Base-by-base conservation (phyloP, 2,329 filamentous ascomycete genomes). In the Calonectria naviculata region DNA sequence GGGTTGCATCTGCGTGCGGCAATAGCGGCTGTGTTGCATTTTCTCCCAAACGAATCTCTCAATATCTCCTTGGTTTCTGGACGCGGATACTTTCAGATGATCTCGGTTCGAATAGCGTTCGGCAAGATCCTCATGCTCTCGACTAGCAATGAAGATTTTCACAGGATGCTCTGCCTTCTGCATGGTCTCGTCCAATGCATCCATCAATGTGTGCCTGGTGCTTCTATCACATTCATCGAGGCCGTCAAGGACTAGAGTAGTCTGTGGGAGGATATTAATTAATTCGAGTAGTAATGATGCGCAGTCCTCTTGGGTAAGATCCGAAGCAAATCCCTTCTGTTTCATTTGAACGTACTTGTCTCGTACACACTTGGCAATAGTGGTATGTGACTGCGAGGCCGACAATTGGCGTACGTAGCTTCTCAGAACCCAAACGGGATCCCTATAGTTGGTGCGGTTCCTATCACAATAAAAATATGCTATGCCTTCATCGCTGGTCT, bases 381-480 rank as follows among this genome's bases (percentile, higher is more conserved):
- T 49, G 7, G 36, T 31, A 17, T 63, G 38, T 19, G 52, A 26
- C 3, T 52, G 44, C 12, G 60, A 54, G 4, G 64, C 17, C 19
- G 64, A 63, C 5, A 76, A n/a, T 34, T 76, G 74, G 9, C 74
- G 70, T 29, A 74, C 63, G 9, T 73, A 47, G 28, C 73, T 75
- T 44, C 54, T 70, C 3, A 76, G 44, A 13, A 74, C 54, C 12
- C 29, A n/a, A 0, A 67, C 31, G 4, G 71, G 70, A 2, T 76
- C 56, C 56, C 65, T 63, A 29, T 74, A 64, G 5, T 69, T 62
- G 0, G 46, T 7, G 13, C 62, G 72, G 24, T 64, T 71, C 26
- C 70, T 66, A 10, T 71, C 65, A 41, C 73, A 76, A 10, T 76
- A 75, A 9, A 76, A 76, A 38, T 60, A 74, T 0, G 74, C 74